Evolutionary conservation across 2,329 filamentous ascomycete species (phyloP).

Genomic region (Bimuria novae-zelandiae): DNA sequence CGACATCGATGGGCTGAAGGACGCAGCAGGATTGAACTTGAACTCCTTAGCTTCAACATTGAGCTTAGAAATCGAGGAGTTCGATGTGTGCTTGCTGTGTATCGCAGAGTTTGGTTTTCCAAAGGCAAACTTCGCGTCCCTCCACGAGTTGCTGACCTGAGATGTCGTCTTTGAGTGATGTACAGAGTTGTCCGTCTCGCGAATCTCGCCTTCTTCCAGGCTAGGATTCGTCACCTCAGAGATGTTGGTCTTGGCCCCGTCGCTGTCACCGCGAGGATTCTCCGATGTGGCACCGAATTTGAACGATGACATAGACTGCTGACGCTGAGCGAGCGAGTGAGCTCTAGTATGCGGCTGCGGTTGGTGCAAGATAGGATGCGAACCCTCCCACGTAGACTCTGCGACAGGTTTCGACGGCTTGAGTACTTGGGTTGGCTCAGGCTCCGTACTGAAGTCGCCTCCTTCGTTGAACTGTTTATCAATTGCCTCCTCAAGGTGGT

Average conservation of each 20-base stretch:
- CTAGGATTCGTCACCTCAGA: slow-evolving; percentile 47
- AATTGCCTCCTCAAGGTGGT: slow-evolving; percentile 80
- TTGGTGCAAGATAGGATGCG: slow-evolving; percentile 63
- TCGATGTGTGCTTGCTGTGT: slow-evolving; percentile 65
- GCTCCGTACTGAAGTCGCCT: slow-evolving; percentile 66
- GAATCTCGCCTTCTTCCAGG: slow-evolving; percentile 39
- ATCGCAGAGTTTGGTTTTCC: slow-evolving; percentile 37
- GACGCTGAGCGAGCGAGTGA: slow-evolving; percentile 71
- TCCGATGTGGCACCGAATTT: slow-evolving; percentile 33
- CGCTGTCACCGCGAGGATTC: slow-evolving; percentile 44
- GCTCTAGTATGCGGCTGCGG: slow-evolving; percentile 75
- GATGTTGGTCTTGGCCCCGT: slow-evolving; percentile 47
- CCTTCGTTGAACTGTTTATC: slow-evolving; percentile 79
- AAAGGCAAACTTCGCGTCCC: slow-evolving; percentile 41
- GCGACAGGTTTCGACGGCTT: slow-evolving; percentile 32
- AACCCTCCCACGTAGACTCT: slow-evolving; percentile 40
- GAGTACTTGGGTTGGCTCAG: slow-evolving; percentile 34
- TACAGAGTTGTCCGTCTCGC: slow-evolving; percentile 25
- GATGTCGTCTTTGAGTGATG: slow-evolving; percentile 45
- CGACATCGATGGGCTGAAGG: slow-evolving; percentile 55
- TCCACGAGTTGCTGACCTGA: slow-evolving; percentile 44
- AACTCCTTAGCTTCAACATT: slow-evolving; percentile 92
- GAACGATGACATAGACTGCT: slow-evolving; percentile 46
- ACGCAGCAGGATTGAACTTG: slow-evolving; percentile 66
- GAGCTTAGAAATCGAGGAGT: slow-evolving; percentile 74